Conservation (phyloP, 2,329 filamentous ascomycete species). For the Colletotrichum spinosum region DNA sequence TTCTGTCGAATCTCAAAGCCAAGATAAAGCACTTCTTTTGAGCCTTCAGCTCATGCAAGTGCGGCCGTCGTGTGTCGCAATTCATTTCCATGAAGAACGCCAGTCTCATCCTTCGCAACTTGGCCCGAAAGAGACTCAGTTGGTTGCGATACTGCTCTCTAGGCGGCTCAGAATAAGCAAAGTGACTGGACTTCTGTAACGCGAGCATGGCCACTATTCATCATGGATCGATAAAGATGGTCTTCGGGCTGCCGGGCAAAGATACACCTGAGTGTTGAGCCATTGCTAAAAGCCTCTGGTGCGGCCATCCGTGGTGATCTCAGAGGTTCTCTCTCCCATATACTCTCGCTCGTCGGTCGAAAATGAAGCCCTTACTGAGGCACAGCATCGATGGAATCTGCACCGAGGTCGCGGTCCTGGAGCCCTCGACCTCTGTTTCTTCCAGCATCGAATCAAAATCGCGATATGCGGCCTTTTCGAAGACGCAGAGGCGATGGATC, state of each 20-base stretch:
- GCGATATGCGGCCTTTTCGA: background rate
- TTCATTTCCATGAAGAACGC: slow-evolving; percentile 2
- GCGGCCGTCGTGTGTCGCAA: too few species aligned
- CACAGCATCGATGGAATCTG: background rate
- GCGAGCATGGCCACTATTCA: too few species aligned
- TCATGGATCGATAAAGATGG: too few species aligned
- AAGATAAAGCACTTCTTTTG: background rate
- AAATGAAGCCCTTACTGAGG: background rate
- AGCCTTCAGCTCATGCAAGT: background rate
- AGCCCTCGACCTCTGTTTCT: too few species aligned
- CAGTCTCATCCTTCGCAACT: slow-evolving; percentile 7
- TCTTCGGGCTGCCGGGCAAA: background rate
- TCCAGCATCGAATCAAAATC: background rate
- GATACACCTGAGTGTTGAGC: background rate
- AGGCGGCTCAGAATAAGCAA: too few species aligned
- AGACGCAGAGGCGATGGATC: background rate
- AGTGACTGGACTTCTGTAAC: too few species aligned
- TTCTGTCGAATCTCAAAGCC: background rate
- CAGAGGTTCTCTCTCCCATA: background rate
- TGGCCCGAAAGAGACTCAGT: slow-evolving; percentile 2
- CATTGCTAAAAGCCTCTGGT: slow-evolving; percentile 1
- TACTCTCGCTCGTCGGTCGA: background rate
- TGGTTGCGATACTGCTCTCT: background rate
- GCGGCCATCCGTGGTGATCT: too few species aligned
- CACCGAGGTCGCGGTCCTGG: background rate